phyloP scores from a whole-genome alignment of 139 green algal species.

The Micractinium sp. region DNA sequence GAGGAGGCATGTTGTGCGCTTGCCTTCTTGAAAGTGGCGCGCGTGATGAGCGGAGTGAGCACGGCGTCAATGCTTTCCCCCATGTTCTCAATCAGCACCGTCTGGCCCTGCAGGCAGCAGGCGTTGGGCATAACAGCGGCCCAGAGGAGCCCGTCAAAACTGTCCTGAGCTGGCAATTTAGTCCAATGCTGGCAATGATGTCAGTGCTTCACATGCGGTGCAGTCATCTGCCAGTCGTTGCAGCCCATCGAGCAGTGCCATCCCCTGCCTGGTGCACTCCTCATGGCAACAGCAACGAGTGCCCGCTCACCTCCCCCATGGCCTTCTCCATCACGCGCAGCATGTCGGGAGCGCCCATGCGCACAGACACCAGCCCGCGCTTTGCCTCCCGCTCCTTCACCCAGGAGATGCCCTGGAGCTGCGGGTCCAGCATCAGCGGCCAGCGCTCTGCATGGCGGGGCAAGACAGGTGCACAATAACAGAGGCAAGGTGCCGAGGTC shows the following conservation, averaged over 20 bases:
- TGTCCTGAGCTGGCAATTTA: not conserved
- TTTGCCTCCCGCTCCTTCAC: constrained; percentile 77
- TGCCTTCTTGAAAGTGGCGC: constrained; percentile 49
- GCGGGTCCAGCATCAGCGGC: constrained; percentile 93
- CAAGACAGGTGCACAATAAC: not conserved
- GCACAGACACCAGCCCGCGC: constrained; percentile 80
- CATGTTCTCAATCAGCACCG: constrained; percentile 89
- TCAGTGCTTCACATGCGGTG: too few relatives aligned
- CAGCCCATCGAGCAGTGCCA: not conserved
- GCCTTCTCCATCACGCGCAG: constrained; percentile 55
- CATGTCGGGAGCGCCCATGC: constrained; percentile 76
- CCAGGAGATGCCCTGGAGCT: constrained; percentile 91
- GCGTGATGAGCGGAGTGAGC: constrained; percentile 83
- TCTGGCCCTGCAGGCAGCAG: constrained; percentile 68
- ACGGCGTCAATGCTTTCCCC: constrained; percentile 85
- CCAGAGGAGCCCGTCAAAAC: not conserved
- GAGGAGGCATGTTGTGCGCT: not conserved
- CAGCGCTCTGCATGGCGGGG: constrained; percentile 60
- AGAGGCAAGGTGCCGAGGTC: too few relatives aligned
- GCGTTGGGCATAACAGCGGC: not conserved
- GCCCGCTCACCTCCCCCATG: not conserved
- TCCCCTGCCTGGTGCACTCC: too few relatives aligned
- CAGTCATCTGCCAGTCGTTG: too few relatives aligned
- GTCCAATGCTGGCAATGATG: not conserved
- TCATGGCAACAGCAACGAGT: not conserved